phyloP scores from a whole-genome alignment of 2,329 filamentous ascomycete species.

The Zymoseptoria pseudotritici region DNA sequence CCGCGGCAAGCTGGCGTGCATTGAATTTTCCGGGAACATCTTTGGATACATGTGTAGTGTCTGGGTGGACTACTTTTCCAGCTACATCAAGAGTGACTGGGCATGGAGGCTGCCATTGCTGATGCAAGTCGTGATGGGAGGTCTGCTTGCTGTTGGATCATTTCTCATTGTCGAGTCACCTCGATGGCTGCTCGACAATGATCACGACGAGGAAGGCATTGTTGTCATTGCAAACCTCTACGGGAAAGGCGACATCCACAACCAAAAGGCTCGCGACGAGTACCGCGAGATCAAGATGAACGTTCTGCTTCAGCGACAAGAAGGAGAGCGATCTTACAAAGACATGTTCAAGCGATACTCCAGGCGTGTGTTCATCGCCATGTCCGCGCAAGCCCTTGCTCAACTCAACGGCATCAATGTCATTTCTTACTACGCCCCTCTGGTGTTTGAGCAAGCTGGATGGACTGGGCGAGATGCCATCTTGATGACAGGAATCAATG shows the following conservation, averaged over 20 bases:
- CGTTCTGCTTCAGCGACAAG: conserved; percentile 84
- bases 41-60: conserved; percentile 92
- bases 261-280: conserved; percentile 84
- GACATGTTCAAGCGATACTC: conserved; percentile 95
- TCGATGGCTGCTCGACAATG: conserved; percentile 93
- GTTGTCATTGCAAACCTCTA: conserved; percentile 97
- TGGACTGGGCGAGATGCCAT: conserved; percentile 87
- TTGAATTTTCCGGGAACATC: conserved; percentile 97
- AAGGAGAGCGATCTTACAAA: conserved; percentile 81
- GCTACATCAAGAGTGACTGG: conserved; percentile 73
- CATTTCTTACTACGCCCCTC: conserved; percentile 95
- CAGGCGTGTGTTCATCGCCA: conserved; percentile 92
- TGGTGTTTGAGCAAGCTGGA: conserved; percentile 95
- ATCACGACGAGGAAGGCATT: conserved; percentile 96
- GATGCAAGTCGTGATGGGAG: conserved; percentile 93
- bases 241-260: conserved; percentile 89
- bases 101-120: conserved; percentile 86
- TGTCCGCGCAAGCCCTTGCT: conserved; percentile 93
- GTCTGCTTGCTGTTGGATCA: conserved; percentile 74
- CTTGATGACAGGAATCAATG: conserved; percentile 96
- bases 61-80: conserved; percentile 98
- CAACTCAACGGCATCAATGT: conserved; percentile 99
- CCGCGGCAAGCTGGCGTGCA: conserved; percentile 88
- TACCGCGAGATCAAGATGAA: conserved; percentile 99
- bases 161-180: conserved; percentile 94